A percentile compares a stretch with the other conserved stretches of the same genome.
phyloP scores from a whole-genome alignment of 306 rosid species.

The Lagenaria siceraria region DNA sequence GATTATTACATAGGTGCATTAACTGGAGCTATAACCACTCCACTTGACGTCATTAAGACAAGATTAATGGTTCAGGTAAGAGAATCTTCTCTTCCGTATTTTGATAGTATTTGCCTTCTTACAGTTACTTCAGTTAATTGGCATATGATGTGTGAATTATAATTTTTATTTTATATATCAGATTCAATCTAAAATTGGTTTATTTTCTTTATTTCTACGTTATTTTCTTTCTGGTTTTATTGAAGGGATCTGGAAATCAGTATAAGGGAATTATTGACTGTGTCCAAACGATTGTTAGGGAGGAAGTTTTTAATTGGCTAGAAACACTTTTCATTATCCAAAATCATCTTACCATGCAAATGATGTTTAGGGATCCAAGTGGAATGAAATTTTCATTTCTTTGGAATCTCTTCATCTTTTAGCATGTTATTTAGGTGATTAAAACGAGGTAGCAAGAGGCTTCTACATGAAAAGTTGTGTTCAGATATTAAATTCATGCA shows the following conservation, averaged over 20 bases:
- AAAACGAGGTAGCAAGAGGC: background rate
- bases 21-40: constrained; percentile 91
- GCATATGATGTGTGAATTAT: background rate
- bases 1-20: constrained; percentile 47
- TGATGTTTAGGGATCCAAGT: background rate
- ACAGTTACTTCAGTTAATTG: too few relatives aligned
- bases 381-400: background rate
- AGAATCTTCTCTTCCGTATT: too few relatives aligned
- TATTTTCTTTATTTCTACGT: background rate
- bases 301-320: constrained; percentile 33
- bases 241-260: constrained; percentile 71
- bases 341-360: background rate
- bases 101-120: too few relatives aligned
- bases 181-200: background rate
- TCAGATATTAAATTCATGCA: constrained; percentile 6
- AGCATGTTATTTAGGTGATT: background rate
- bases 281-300: constrained; percentile 79
- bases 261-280: constrained; percentile 78
- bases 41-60: constrained; percentile 94
- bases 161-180: background rate
- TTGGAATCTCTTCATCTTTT: background rate
- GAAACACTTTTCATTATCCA: background rate
- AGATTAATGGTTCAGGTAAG: constrained; percentile 83
- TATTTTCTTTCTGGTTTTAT: constrained; percentile 3
- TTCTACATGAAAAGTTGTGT: background rate